phyloP scores from a whole-genome alignment of 192 early-diverging fungal species.

The Gaertneriomyces semiglobifer region DNA sequence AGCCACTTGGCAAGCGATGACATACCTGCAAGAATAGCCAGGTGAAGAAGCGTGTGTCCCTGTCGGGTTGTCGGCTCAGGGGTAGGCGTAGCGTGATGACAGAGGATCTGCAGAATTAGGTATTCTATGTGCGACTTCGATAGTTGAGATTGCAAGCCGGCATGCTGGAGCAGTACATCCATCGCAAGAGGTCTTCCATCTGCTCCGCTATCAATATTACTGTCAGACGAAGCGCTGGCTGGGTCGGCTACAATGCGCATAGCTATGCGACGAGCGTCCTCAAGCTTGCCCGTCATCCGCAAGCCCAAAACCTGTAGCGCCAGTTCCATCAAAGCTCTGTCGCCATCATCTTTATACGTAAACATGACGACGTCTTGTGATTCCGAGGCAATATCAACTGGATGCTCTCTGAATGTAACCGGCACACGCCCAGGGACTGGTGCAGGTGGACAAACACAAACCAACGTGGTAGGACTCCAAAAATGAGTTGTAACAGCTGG shows the following conservation, averaged over 20 bases:
- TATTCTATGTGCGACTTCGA: constrained; percentile 18
- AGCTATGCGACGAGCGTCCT: constrained; percentile 71
- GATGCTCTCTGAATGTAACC: constrained; percentile 42
- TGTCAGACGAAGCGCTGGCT: constrained; percentile 16
- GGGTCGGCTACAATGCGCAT: constrained; percentile 59
- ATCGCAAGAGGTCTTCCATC: background rate
- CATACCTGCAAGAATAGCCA: constrained; percentile 30
- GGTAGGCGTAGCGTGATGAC: constrained; percentile 1
- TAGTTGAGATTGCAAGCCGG: constrained; percentile 11
- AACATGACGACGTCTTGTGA: constrained; percentile 30
- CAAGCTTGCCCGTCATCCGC: constrained; percentile 73
- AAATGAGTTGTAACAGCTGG: constrained; percentile 71
- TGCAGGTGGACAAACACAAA: constrained; percentile 79
- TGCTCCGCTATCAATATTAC: constrained; percentile 10
- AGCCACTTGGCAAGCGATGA: constrained; percentile 40
- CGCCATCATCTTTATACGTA: constrained; percentile 66
- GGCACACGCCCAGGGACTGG: constrained; percentile 69
- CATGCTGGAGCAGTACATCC: constrained; percentile 2
- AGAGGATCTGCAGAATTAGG: constrained; percentile 9
- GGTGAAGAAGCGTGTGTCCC: constrained; percentile 33
- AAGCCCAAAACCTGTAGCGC: constrained; percentile 85
- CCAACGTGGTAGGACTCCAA: constrained; percentile 73
- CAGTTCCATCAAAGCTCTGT: constrained; percentile 86
- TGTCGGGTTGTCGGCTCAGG: background rate
- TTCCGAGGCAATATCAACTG: constrained; percentile 11